phyloP scores from a whole-genome alignment of 441 rosid species.

The Euphorbia corollata region DNA sequence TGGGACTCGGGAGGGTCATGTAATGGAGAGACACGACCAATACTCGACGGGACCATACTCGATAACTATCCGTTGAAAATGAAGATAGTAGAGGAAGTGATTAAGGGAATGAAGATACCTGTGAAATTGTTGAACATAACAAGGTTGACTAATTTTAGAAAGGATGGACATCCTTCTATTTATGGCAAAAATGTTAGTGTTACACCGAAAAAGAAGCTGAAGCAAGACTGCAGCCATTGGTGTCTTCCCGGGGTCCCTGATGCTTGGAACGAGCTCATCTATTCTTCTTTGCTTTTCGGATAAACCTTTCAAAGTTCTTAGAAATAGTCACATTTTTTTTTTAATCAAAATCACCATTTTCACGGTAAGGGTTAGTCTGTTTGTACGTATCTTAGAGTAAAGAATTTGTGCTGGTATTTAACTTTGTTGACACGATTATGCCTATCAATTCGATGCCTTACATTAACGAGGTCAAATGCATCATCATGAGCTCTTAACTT shows the following conservation, averaged over 20 bases:
- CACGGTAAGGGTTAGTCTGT: too few species aligned
- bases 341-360: too few species aligned
- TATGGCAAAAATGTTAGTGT: slow-evolving; percentile 45
- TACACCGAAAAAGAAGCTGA: slow-evolving; percentile 30
- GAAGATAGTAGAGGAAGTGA: slow-evolving; percentile 80
- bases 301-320: slow-evolving; percentile 8
- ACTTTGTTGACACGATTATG: too few species aligned
- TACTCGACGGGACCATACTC: slow-evolving; percentile 49
- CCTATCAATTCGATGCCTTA: too few species aligned
- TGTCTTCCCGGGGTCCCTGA: slow-evolving; percentile 93
- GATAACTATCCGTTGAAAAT: slow-evolving; percentile 67
- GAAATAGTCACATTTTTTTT: background rate
- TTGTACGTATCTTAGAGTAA: too few species aligned
- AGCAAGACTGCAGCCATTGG: slow-evolving; percentile 97
- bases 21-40: slow-evolving; percentile 64
- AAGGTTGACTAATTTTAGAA: slow-evolving; percentile 75
- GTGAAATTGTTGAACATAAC: slow-evolving; percentile 67
- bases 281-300: slow-evolving; percentile 42
- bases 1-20: slow-evolving; percentile 95
- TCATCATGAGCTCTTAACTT: too few species aligned
- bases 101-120: slow-evolving; percentile 45
- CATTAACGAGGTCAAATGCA: too few species aligned
- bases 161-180: slow-evolving; percentile 85
- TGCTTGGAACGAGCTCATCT: slow-evolving; percentile 85
- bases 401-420: too few species aligned